Base-by-base conservation (phyloP, 106 monocot species). In the Acanthochlamys bracteata region DNA sequence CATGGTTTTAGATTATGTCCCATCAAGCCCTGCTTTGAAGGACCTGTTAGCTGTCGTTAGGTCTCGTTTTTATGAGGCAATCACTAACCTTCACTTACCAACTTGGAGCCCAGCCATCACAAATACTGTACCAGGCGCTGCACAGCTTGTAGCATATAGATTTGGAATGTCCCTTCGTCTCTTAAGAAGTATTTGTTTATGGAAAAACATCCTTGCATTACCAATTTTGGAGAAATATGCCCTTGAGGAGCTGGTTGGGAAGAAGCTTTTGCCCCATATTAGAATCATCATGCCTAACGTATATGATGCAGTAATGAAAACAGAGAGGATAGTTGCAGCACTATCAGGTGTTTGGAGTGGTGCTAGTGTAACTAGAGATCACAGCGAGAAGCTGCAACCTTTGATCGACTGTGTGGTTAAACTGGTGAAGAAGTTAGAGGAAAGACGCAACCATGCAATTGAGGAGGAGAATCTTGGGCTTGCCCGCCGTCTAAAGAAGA, bases 131-230 rank as follows among this genome's bases (percentile, higher is more conserved):
- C 87, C 95, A 27, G 87, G 86, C 58, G 84, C 95, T 39, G 82
- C 82, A 49, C 86, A 82, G 39, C 60, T 84, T 66, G 80, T 77
- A 27, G 95, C 95, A 8, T 84, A 90, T 64, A 69, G 85, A 24
- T 98, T 98, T 73, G 96, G 91, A 4, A 64, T 65, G 57, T 78
- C 90, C 15, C 72, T 88, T 66, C 87, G 96, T 24, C 65, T 88
- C 10, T 80, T 98, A 16, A 78, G 71, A 52, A 96, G 90, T 79
- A 70, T 91, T 52, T 98, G 96, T 64, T 59, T 98, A 49, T 98
- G 90, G 96, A 88, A 88, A 71, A 77, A 88, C 25, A 54, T 88
- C 10, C 78, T 98, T 26, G 73, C 91, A 24, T 26, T 74, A 4
- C 75, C 75, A 24, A 73, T 88, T 55, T 47, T 91, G 21, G 85